These are phyloP conservation scores for Bruguiera hainesii DNA, from an alignment of 441 rosid genomes.

Conservation along the genomic window DNA sequence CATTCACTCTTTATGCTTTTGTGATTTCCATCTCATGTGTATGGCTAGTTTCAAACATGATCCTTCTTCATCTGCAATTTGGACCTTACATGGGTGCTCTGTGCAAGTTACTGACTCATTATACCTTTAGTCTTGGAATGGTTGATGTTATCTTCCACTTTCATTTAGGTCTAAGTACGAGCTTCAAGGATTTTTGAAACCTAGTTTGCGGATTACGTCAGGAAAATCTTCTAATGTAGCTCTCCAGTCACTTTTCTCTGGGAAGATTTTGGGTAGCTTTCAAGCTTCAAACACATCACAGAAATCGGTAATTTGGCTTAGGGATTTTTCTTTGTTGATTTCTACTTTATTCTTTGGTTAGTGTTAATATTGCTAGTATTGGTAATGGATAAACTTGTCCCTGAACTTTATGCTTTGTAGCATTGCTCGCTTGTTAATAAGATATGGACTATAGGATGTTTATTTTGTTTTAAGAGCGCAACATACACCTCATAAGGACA, in stretches of 20 bases:
- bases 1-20: neutral
- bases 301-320: constrained; percentile 37
- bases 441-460: too few relatives aligned
- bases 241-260: constrained; percentile 53
- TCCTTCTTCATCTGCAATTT: constrained; percentile 3
- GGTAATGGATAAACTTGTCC: neutral
- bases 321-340: neutral
- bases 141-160: constrained; percentile 16
- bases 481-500: neutral
- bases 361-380: neutral
- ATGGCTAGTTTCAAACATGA: constrained; percentile 1
- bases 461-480: too few relatives aligned
- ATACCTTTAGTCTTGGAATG: constrained; percentile 9
- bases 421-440: neutral
- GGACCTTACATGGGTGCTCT: constrained; percentile 6
- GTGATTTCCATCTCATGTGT: neutral
- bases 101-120: neutral
- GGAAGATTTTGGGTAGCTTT: constrained; percentile 62
- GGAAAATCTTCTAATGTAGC: constrained; percentile 43
- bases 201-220: constrained; percentile 78
- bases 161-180: constrained; percentile 87
- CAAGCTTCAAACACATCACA: constrained; percentile 45
- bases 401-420: neutral
- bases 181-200: constrained; percentile 88
- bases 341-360: neutral